phyloP scores from a whole-genome alignment of 306 rosid genomes.

The Lotus japonicus region DNA sequence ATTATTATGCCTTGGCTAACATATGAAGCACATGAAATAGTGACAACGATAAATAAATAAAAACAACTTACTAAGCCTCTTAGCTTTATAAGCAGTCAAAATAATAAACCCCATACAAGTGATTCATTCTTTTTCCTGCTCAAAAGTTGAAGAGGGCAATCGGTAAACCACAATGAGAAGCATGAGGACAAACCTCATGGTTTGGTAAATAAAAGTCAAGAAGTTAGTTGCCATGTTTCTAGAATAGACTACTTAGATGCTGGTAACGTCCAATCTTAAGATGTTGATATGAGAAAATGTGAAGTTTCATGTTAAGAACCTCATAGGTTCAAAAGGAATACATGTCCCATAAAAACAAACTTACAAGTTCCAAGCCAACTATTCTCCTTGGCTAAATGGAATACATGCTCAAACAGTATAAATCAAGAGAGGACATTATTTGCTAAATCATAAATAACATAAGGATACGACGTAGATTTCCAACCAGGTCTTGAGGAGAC shows the following conservation, averaged over 20 bases:
- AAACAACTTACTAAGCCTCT: background rate
- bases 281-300: background rate
- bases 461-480: slow-evolving; percentile 84
- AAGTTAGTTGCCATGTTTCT: background rate
- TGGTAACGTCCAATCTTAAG: background rate
- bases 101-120: background rate
- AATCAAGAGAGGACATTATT: background rate
- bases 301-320: background rate
- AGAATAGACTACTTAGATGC: background rate
- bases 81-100: background rate
- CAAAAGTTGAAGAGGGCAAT: no score
- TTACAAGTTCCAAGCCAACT: background rate
- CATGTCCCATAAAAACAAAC: background rate
- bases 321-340: background rate
- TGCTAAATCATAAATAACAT: background rate
- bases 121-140: no score
- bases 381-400: background rate
- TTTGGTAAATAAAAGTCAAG: background rate
- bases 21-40: background rate
- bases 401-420: background rate
- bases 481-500: slow-evolving; percentile 68
- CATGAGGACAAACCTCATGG: background rate
- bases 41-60: no score
- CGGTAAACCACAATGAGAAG: background rate
- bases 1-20: background rate